Base-by-base conservation (phyloP, 1,284 basidiomycete species). In the Melampsora larici-populina region DNA sequence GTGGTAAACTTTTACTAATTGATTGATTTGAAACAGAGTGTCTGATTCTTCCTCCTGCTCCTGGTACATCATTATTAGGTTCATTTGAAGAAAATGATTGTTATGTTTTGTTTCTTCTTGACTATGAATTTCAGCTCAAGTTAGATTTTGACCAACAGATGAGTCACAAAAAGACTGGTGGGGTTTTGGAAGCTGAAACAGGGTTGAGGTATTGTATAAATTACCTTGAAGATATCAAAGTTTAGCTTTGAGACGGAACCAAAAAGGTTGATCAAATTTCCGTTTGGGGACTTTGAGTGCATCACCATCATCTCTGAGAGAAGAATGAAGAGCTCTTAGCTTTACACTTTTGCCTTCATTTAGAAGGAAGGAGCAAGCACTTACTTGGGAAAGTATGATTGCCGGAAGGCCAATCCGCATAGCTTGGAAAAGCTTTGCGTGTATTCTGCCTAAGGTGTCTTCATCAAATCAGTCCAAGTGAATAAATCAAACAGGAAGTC, bases 1-100 rank as follows among this genome's bases (percentile, higher is more conserved):
- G 89, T 4, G 91, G 89, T 0, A 89, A 85, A 2, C 79, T 73
- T 31, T 81, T 71, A 6, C 79, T 63, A 24, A 80, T 80, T 18
- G 80, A 67, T 29, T 76, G 80, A 76, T 74, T 81, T 79, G 79
- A 26, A 55, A 68, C 69, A 2, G 69, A 24, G 21, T 46, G 36
- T n/a, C 33, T 17, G 11, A 43, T 18, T 48, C 66, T 33, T 26
- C 66, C 58, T n/a, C n/a, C n/a, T n/a, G n/a, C n/a, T n/a, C n/a
- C n/a, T n/a, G n/a, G n/a, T 29, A 15, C 58, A 24, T 17, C 26
- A 0, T n/a, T 21, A 24, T 43, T 60, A 4, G 18, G 24, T 66
- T 66, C 24, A 1, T 60, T 24, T 24, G 43, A 31, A 1, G 65
- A 51, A 55, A 55, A 31, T 24, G 64, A 73, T 21, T 21, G 18